A percentile compares a stretch with the other conserved stretches of the same genome.
Evolutionary conservation across 2,329 filamentous ascomycete genomes (phyloP).

Genomic region (Colletotrichum graminicola): DNA sequence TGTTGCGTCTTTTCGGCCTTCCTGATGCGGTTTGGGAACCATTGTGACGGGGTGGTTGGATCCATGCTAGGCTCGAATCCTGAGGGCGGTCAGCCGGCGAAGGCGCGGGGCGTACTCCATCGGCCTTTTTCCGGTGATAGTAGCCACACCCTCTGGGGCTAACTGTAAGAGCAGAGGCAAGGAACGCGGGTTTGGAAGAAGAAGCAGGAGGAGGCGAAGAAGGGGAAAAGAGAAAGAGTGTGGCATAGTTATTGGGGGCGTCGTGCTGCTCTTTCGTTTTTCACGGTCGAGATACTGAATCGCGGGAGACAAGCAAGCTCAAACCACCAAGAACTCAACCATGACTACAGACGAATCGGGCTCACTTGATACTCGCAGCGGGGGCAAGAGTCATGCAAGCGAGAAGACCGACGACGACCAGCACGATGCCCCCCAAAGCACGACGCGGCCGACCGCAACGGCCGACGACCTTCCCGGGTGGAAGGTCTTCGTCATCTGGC

Average conservation of each 20-base stretch:
- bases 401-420: background rate
- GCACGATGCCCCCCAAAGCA: background rate
- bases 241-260: background rate
- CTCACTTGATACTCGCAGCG: background rate
- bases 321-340: background rate
- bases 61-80: slow-evolving; percentile 29
- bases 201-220: background rate
- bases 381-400: no score
- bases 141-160: background rate
- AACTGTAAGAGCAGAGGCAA: background rate
- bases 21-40: slow-evolving; percentile 21
- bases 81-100: slow-evolving; percentile 19
- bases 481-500: slow-evolving; percentile 27
- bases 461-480: background rate
- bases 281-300: background rate
- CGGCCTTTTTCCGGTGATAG: background rate
- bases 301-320: background rate
- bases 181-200: no score
- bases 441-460: fast-evolving
- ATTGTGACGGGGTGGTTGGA: background rate
- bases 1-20: slow-evolving; percentile 9
- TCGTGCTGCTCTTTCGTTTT: background rate
- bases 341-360: background rate
- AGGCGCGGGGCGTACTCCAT: slow-evolving; percentile 15
- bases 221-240: no score